Percentiles rank a stretch among this genome's conserved stretches.
phyloP scores from a whole-genome alignment of 2,329 filamentous ascomycete species.

The Chaetomium strumarium region DNA sequence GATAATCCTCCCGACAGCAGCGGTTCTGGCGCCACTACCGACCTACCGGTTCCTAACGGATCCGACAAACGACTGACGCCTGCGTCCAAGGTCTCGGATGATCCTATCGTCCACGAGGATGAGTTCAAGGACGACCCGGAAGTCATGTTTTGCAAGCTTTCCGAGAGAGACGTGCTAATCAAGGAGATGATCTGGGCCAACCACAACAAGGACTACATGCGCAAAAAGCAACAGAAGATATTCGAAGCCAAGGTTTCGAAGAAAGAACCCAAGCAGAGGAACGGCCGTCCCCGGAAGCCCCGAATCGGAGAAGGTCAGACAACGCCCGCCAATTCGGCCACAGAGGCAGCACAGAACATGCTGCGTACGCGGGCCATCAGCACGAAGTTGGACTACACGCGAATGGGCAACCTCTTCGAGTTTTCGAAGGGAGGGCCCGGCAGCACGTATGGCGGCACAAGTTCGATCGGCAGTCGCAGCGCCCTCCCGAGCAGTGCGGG shows the following conservation, averaged over 20 bases:
- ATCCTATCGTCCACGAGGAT: slow-evolving; percentile 63
- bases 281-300: slow-evolving; percentile 44
- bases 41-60: not conserved
- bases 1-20: not conserved
- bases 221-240: slow-evolving; percentile 76
- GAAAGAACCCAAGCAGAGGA: slow-evolving; percentile 46
- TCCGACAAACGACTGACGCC: slow-evolving; percentile 1
- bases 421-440: slow-evolving; percentile 41
- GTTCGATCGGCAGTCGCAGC: slow-evolving; percentile 18
- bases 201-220: slow-evolving; percentile 89
- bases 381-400: slow-evolving; percentile 69
- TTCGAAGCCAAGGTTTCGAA: slow-evolving; percentile 62
- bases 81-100: slow-evolving; percentile 42
- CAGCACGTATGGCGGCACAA: slow-evolving; percentile 39
- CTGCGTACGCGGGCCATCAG: slow-evolving; percentile 63
- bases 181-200: slow-evolving; percentile 95
- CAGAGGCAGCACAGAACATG: slow-evolving; percentile 62
- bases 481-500: slow-evolving; percentile 29
- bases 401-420: slow-evolving; percentile 53
- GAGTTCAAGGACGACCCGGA: slow-evolving; percentile 90
- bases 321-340: slow-evolving; percentile 60
- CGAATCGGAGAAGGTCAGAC: slow-evolving; percentile 60
- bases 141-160: slow-evolving; percentile 72
- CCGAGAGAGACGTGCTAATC: slow-evolving; percentile 65
- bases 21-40: not conserved